Percentiles rank a stretch among this genome's conserved stretches.
phyloP scores from a whole-genome alignment of 2,329 filamentous ascomycete genomes.

The Diplodia intermedia region DNA sequence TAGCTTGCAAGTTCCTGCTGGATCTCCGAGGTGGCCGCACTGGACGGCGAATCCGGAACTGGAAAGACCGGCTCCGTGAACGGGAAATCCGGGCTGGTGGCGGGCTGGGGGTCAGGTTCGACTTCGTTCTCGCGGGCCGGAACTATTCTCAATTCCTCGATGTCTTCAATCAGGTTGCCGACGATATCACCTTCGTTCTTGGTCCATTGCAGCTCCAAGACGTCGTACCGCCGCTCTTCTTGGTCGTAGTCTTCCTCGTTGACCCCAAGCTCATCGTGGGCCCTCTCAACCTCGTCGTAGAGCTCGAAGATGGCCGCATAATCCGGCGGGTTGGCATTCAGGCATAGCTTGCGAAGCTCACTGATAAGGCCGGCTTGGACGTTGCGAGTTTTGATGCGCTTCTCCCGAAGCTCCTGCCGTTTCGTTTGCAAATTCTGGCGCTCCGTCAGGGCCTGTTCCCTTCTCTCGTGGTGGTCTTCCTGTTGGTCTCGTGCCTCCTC shows the following conservation, averaged over 20 bases:
- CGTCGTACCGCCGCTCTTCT: background rate
- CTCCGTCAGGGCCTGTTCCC: constrained; percentile 1
- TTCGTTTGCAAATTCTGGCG: background rate
- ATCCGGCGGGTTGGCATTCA: constrained; percentile 2
- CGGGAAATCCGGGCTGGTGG: background rate
- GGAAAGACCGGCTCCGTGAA: background rate
- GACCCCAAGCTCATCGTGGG: background rate
- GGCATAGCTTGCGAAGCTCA: constrained; percentile 7
- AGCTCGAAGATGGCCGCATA: background rate
- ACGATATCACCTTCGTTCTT: constrained; percentile 5
- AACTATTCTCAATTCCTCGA: background rate
- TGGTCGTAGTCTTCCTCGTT: constrained; percentile 15
- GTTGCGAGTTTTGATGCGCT: background rate
- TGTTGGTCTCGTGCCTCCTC: background rate
- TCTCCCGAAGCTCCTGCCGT: background rate
- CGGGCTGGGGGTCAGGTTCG: background rate
- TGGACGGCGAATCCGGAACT: too few species aligned
- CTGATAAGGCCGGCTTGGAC: background rate
- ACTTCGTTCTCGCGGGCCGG: background rate
- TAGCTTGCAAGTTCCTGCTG: too few species aligned
- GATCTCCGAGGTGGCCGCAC: too few species aligned
- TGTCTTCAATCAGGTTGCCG: background rate
- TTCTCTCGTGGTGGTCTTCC: background rate
- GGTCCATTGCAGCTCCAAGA: background rate
- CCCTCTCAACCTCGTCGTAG: background rate